Base-by-base conservation (phyloP, 2,329 filamentous ascomycete species). In the Dendrostoma leiphaemia region DNA sequence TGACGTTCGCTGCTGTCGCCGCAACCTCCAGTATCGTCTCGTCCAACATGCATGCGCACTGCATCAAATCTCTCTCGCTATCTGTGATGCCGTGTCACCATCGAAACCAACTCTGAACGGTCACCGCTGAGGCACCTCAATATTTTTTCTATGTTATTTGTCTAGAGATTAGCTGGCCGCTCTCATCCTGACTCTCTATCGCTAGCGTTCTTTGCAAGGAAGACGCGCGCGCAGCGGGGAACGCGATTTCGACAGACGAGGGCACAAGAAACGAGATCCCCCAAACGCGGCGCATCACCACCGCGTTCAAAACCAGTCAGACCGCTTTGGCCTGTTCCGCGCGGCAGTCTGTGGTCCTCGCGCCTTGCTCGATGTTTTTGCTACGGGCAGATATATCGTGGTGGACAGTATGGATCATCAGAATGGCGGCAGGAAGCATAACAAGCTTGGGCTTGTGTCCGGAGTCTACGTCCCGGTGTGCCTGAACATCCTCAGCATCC, bases 391-490 rank as follows among this genome's bases (percentile, higher is more conserved):
- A 26, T 23, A 23, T 54, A 13, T 38, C 19, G 50, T 37, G 45
- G 38, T 29, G 43, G 48, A 48, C 57, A 63, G 55, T 59, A 69
- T 70, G 65, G 73, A 75, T 26, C 63, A 58, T 19, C 17, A 29
- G 23, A 44, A 37, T 31, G 51, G 51, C 3, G 46, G 53, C 54
- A 75, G 71, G 62, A 71, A 69, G 58, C 65, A 80, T 62, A 51
- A 51, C 48, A 94, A 94, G 72, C 77, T 95, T 54, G 89, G 89
- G 34, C 86, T 84, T 8, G 84, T 91, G 61, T 89, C 85, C 4
- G 89, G 89, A 7, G 88, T 95, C 45, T 96, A 91, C 68, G 88
- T 96, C 15, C 91, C 91, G 1, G 91, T 91, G n/a, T 92, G 87
- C 58, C 76, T 95, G 61, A 96, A 94, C 69, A 91, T 96, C 38